These are phyloP conservation scores for Diaporthe sp. DNA, from an alignment of 2,329 filamentous ascomycete genomes.

Conservation along the genomic window DNA sequence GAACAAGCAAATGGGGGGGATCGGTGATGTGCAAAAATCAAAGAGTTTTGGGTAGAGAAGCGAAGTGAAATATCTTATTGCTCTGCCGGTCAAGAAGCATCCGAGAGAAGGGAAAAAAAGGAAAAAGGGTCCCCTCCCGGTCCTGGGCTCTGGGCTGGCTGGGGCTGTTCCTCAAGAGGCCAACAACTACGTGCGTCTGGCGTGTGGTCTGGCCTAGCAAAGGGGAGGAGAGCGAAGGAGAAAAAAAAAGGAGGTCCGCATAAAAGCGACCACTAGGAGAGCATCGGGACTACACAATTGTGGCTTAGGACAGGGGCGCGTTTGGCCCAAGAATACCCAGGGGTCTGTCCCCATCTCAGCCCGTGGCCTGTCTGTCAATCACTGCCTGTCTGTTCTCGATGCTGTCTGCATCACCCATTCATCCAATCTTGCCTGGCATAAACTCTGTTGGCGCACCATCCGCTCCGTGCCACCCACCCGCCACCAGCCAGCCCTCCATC, in stretches of 20 bases:
- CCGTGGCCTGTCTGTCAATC: background rate
- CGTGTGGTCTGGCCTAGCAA: constrained; percentile 18
- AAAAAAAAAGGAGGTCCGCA: constrained; percentile 38
- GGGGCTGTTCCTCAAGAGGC: constrained; percentile 31
- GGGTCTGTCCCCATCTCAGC: constrained; percentile 15
- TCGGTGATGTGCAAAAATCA: constrained; percentile 28
- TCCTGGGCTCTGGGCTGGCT: constrained; percentile 22
- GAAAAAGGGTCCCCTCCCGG: constrained; percentile 24
- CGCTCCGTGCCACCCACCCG: constrained; percentile 10
- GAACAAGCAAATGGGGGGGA: constrained; percentile 13
- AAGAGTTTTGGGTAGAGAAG: constrained; percentile 9
- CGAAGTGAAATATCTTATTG: constrained; percentile 23
- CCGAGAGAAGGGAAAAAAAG: constrained; percentile 17
- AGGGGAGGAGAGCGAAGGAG: constrained; percentile 1
- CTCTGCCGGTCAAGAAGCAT: constrained; percentile 24
- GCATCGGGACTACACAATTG: constrained; percentile 23
- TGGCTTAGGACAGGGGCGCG: constrained; percentile 37
- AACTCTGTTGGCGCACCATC: constrained; percentile 2
- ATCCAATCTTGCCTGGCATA: constrained; percentile 29
- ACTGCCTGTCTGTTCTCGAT: background rate
- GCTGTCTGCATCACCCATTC: background rate
- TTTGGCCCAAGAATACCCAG: constrained; percentile 2
- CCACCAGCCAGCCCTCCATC: constrained; percentile 10
- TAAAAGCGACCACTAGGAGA: constrained; percentile 35
- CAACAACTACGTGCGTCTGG: constrained; percentile 31